Evolutionary conservation across 2,329 filamentous ascomycete species (phyloP), one percentile per base, ranked within the genome.

Genomic region (Elsinoe necatrix): DNA sequence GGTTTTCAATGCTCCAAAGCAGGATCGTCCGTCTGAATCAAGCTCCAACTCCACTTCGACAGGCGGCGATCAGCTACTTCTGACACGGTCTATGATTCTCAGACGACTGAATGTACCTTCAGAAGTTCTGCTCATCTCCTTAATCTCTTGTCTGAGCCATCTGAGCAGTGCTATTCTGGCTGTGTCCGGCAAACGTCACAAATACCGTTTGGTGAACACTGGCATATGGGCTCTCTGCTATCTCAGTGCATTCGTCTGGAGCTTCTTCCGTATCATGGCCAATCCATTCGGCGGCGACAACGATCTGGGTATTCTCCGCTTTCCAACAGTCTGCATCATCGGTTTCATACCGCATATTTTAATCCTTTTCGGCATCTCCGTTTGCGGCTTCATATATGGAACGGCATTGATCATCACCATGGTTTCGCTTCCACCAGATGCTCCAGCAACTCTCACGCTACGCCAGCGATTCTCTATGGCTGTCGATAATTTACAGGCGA

Each of bases 341-440:
- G 89, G 92, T 0, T 96, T 97, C 68, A 86, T 97, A 34, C 93
- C 93, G 1, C 92, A 97, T 69, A 78, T 97, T n/a, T 75, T 95
- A 21, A 88, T 97, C 11, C 72, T 97, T 1, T 65, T 80, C 6
- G 93, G 92, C 0, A 95, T 96, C 47, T 58, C 82, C 4, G 73
- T 85, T 14, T 97, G 93, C 67, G 77, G 81, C 2, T 66, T 77
- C 6, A 95, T 98, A 48, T 97, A 97, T 67, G 73, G 73, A 0
- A 64, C 93, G 20, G 91, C 92, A 2, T 74, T 97, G 25, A 58
- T 85, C 0, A 77, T 96, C 4, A 92, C 89, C 0, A 86, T 87
- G 0, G 68, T 89, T 37, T 84, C 84, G 1, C 74, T 83, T 3
- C 82, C 84, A 8, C 72, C 76, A 4, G 76, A 76, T 31, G 70